phyloP scores from a whole-genome alignment of 371 early-diverging fungal genomes.

The Coemansia sp. region DNA sequence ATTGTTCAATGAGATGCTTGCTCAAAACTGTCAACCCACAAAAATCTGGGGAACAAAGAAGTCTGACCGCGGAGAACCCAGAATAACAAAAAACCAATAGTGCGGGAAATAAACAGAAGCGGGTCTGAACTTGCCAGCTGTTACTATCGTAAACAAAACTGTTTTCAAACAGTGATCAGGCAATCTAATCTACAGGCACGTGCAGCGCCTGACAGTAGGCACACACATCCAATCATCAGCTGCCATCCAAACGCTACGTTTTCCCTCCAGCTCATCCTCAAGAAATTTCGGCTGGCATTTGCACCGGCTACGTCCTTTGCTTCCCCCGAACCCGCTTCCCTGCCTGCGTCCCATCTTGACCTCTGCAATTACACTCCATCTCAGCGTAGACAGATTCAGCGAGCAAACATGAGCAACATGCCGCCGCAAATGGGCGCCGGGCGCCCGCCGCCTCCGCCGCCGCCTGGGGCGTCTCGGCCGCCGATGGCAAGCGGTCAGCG shows the following conservation, averaged over 20 bases:
- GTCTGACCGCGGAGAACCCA: background rate
- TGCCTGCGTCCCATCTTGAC: background rate
- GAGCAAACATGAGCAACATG: slow-evolving; percentile 18
- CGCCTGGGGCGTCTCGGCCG: slow-evolving; percentile 12
- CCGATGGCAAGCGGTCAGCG: slow-evolving; percentile 18
- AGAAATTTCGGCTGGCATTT: no score
- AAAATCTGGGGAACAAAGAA: background rate
- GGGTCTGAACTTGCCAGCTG: no score
- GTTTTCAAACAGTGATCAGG: background rate
- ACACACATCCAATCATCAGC: background rate
- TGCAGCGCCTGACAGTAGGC: background rate
- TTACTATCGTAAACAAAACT: background rate
- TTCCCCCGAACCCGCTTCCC: background rate
- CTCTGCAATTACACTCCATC: background rate
- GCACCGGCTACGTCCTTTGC: background rate
- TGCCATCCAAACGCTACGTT: background rate
- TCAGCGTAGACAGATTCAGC: background rate
- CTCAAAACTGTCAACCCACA: background rate
- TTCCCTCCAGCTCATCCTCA: background rate
- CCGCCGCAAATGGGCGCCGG: slow-evolving; percentile 24
- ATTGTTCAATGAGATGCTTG: background rate
- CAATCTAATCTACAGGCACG: background rate
- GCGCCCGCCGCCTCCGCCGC: slow-evolving; percentile 19
- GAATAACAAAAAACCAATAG: background rate
- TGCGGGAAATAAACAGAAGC: background rate